A percentile compares a stretch with the other conserved stretches of the same genome.
Conservation (phyloP, 306 rosid genomes). For the Comarum palustre region DNA sequence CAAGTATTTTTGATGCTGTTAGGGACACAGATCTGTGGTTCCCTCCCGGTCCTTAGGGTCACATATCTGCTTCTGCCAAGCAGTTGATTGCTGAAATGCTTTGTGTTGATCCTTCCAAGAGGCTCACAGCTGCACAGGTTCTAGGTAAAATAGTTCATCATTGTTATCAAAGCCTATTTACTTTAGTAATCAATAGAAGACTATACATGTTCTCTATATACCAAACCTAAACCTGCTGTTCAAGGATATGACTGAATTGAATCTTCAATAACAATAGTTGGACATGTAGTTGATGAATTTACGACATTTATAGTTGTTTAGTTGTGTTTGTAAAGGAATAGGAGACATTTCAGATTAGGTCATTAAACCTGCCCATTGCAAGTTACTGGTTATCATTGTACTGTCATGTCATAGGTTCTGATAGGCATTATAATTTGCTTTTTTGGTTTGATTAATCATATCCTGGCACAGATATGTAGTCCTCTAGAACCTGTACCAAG, state of each 20-base stretch:
- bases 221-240: background rate
- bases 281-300: background rate
- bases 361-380: background rate
- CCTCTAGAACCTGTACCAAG: background rate
- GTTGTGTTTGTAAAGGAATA: background rate
- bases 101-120: conserved; percentile 55
- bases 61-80: conserved; percentile 56
- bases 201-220: background rate
- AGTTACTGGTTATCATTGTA: background rate
- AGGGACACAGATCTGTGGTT: conserved; percentile 65
- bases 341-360: background rate
- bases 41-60: conserved; percentile 60
- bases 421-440: background rate
- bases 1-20: conserved; percentile 73
- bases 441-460: background rate
- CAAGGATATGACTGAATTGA: background rate
- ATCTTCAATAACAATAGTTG: background rate
- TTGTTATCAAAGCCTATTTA: background rate
- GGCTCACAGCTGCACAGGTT: conserved; percentile 73
- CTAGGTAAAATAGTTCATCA: conserved; percentile 40
- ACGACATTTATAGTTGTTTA: background rate
- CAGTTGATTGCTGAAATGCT: conserved; percentile 66
- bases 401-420: background rate
- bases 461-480: background rate
- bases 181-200: background rate